These are phyloP conservation scores for Xylaria cubensis DNA, from an alignment of 495 filamentous ascomycete genomes.

Conservation along the genomic window DNA sequence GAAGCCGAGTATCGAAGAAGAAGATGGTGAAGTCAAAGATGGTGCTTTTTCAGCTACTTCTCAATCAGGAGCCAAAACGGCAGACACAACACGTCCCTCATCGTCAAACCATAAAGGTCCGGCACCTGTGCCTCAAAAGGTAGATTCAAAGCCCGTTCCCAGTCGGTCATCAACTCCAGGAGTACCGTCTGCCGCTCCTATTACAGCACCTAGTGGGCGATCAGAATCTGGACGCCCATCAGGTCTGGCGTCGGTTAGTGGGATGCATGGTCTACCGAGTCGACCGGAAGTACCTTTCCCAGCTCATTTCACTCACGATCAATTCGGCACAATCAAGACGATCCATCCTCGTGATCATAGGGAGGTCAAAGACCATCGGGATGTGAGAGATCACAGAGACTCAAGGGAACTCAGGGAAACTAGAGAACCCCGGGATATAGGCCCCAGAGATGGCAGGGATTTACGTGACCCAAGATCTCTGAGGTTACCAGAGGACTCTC, in stretches of 20 bases:
- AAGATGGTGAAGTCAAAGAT: constrained; percentile 83
- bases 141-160: constrained; percentile 32
- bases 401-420: constrained; percentile 44
- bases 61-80: constrained; percentile 30
- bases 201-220: constrained; percentile 26
- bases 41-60: constrained; percentile 35
- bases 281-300: constrained; percentile 54
- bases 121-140: constrained; percentile 26
- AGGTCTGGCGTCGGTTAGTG: constrained; percentile 45
- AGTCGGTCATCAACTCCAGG: constrained; percentile 40
- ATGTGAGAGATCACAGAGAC: constrained; percentile 43
- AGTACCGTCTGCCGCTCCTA: constrained; percentile 29
- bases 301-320: constrained; percentile 44
- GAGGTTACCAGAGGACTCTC: constrained; percentile 43
- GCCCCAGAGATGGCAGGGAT: constrained; percentile 40
- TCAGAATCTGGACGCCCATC: constrained; percentile 46
- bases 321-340: constrained; percentile 44
- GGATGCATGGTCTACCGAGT: constrained; percentile 52
- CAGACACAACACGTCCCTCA: constrained; percentile 23
- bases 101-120: constrained; percentile 29
- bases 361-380: constrained; percentile 38
- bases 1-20: constrained; percentile 63
- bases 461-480: constrained; percentile 43
- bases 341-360: constrained; percentile 46
- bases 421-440: constrained; percentile 39